phyloP scores from a whole-genome alignment of 768 basidiomycete species.

The Tylopilus plumbeoviolaceoides region DNA sequence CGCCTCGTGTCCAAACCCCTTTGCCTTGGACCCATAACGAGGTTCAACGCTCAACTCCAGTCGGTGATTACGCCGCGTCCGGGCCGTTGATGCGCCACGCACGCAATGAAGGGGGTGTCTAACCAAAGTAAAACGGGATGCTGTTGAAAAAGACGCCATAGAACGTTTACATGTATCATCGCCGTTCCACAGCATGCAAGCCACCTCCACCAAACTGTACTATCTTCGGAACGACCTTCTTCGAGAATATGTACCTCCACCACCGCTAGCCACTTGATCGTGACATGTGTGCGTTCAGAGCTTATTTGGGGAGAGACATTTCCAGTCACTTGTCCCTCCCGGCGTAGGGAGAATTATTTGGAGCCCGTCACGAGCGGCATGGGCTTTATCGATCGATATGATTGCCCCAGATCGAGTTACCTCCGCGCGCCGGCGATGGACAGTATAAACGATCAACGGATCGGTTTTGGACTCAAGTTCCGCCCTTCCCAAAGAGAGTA shows the following conservation, averaged over 20 bases:
- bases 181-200: constrained; percentile 5
- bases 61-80: constrained; percentile 22
- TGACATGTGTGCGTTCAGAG: constrained; percentile 9
- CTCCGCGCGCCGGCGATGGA: constrained; percentile 20
- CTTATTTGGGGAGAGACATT: not conserved
- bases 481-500: constrained; percentile 8
- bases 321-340: not conserved
- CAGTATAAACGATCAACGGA: constrained; percentile 14
- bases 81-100: constrained; percentile 9
- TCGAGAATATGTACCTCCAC: not conserved
- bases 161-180: constrained; percentile 2
- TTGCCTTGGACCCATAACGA: not conserved
- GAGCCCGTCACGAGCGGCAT: constrained; percentile 8
- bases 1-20: not conserved
- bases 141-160: not conserved
- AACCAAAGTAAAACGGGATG: not conserved
- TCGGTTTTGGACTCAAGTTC: constrained; percentile 10
- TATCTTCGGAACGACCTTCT: not conserved
- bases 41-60: not conserved
- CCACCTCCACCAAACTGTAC: not conserved
- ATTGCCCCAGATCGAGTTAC: constrained; percentile 14
- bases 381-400: constrained; percentile 19
- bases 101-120: not conserved
- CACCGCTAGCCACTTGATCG: not conserved
- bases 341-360: not conserved